These are phyloP conservation scores for Trametes sp. DNA, from an alignment of 1,284 basidiomycete genomes.

Conservation along the genomic window DNA sequence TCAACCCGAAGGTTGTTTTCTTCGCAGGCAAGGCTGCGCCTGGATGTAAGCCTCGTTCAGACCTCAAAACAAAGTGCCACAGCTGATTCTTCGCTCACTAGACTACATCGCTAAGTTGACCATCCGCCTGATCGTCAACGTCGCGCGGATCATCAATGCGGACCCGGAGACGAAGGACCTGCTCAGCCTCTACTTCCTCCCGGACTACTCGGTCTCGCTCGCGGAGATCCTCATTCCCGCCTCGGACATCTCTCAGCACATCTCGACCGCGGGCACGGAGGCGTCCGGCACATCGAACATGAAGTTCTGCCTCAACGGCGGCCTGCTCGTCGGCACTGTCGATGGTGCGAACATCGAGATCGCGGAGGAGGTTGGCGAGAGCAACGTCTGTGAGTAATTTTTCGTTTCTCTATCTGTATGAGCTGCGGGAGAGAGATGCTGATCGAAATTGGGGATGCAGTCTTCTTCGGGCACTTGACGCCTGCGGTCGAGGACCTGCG, in stretches of 20 bases:
- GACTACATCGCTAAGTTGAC: slow-evolving; percentile 87
- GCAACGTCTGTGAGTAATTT: slow-evolving; percentile 68
- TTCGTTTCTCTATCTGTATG: background rate
- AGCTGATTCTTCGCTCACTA: slow-evolving; percentile 37
- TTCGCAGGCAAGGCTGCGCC: slow-evolving; percentile 92
- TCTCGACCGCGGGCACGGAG: slow-evolving; percentile 94
- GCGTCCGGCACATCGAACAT: slow-evolving; percentile 91
- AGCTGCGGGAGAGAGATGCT: background rate
- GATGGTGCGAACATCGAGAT: slow-evolving; percentile 97
- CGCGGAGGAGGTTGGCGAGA: slow-evolving; percentile 85
- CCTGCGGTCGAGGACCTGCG: slow-evolving; percentile 85
- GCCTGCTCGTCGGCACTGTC: slow-evolving; percentile 82
- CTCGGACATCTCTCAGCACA: slow-evolving; percentile 91
- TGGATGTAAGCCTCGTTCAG: slow-evolving; percentile 60
- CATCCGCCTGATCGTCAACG: slow-evolving; percentile 92
- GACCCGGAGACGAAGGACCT: slow-evolving; percentile 89
- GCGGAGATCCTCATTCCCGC: slow-evolving; percentile 93
- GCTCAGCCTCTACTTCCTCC: slow-evolving; percentile 85
- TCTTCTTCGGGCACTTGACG: slow-evolving; percentile 87
- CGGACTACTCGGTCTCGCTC: slow-evolving; percentile 89
- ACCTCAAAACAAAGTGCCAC: background rate
- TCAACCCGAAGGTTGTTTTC: slow-evolving; percentile 83
- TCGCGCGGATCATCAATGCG: slow-evolving; percentile 83
- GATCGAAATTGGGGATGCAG: slow-evolving; percentile 47
- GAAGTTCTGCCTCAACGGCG: slow-evolving; percentile 92